Percentiles rank a stretch among this genome's conserved stretches.
Conservation (phyloP, 2,329 filamentous ascomycete species). For the Trichocomaceae sp. region DNA sequence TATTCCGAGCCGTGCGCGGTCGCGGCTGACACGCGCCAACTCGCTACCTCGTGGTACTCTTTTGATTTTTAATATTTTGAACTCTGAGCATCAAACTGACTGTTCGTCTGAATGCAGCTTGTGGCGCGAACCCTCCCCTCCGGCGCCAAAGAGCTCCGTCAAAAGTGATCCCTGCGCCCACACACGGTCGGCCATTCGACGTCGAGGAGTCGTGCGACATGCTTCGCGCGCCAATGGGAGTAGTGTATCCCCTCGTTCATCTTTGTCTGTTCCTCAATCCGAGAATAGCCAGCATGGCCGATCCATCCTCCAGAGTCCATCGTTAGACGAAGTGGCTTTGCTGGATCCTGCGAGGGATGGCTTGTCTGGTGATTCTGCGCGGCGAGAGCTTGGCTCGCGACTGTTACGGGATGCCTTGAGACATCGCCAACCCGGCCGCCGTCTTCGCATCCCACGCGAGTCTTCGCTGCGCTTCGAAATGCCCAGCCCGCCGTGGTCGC, state of each 20-base stretch:
- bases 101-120: conserved; percentile 34
- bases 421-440: conserved; percentile 28
- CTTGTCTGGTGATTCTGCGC: conserved; percentile 19
- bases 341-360: conserved; percentile 5
- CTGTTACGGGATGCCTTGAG: conserved; percentile 30
- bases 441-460: conserved; percentile 33
- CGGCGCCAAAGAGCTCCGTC: conserved; percentile 38
- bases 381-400: conserved; percentile 30
- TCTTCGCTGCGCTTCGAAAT: conserved; percentile 28
- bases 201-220: conserved; percentile 38
- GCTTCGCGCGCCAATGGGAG: conserved; percentile 21
- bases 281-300: conserved; percentile 22
- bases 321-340: conserved; percentile 25
- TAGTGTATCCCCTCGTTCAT: conserved; percentile 22
- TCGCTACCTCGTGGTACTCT: conserved; percentile 13
- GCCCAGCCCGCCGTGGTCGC: conserved; percentile 22
- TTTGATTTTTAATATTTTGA: conserved; percentile 4
- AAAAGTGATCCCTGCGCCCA: conserved; percentile 49
- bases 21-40: conserved; percentile 5
- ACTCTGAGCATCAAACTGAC: background rate
- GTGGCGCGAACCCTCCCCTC: conserved; percentile 49
- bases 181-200: conserved; percentile 53
- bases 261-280: conserved; percentile 23
- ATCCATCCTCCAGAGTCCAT: conserved; percentile 20
- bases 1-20: conserved; percentile 14